Evolutionary conservation across 345 rosid genomes (phyloP).

Genomic region (Passiflora organensis): DNA sequence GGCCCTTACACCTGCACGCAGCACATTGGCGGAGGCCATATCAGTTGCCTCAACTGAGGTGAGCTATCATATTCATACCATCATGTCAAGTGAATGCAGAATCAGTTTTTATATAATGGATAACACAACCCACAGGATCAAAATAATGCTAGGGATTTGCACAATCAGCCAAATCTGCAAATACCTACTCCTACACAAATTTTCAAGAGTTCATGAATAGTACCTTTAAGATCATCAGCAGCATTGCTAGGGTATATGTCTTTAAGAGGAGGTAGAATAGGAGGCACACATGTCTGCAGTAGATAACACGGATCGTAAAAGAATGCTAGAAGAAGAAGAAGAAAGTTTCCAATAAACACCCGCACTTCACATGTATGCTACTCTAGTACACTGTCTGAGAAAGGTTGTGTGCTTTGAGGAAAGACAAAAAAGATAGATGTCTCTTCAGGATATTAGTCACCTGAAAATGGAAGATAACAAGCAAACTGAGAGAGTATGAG

Average conservation of each 20-base stretch:
- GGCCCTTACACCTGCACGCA: slow-evolving; percentile 54
- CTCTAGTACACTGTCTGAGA: too few relatives aligned
- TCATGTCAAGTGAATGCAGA: not conserved
- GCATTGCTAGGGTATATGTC: slow-evolving; percentile 65
- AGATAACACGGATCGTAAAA: slow-evolving; percentile 4
- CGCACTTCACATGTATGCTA: too few relatives aligned
- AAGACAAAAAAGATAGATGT: not conserved
- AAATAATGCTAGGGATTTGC: not conserved
- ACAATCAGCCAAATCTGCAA: too few relatives aligned
- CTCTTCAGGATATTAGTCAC: too few relatives aligned
- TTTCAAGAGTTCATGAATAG: not conserved
- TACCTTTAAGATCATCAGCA: slow-evolving; percentile 76
- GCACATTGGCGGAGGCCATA: slow-evolving; percentile 5
- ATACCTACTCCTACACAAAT: not conserved
- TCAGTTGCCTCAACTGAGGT: not conserved
- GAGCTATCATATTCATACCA: too few relatives aligned
- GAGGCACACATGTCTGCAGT: slow-evolving; percentile 81
- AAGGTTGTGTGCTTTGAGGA: too few relatives aligned
- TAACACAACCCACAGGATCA: not conserved
- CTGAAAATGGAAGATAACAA: slow-evolving; percentile 94
- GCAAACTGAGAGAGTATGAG: slow-evolving; percentile 76
- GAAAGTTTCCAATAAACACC: too few relatives aligned
- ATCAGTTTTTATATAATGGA: not conserved
- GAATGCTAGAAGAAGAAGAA: not conserved
- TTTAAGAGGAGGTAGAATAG: slow-evolving; percentile 76